Base-by-base conservation (phyloP, 352 stramenopile genomes). In the Thalassiosira oceanica region DNA sequence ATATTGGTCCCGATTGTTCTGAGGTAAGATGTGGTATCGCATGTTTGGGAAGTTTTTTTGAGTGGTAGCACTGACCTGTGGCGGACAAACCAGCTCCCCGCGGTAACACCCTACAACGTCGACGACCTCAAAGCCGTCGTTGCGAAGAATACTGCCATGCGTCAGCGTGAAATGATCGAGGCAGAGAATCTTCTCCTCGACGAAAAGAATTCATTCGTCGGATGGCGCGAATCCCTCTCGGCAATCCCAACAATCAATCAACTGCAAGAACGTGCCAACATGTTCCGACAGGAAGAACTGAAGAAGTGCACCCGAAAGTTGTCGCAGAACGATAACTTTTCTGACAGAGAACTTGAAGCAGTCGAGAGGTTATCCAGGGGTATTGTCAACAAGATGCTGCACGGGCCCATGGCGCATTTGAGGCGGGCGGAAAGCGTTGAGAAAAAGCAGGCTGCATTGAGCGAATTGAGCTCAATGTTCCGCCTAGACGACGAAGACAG, bases 331-430 rank as follows among this genome's bases (percentile, higher is more conserved):
- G 78, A 82, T 26, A 90, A 90, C 48, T 81, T 95, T 10, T 87
- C 63, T 16, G 82, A 92, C 18, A 91, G 83, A 52, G 89, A 95
- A 70, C 62, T 93, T 24, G 87, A 95, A 66, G 88, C 90, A 13
- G 90, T 95, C 0, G 87, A 95, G 68, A 70, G 87, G 53, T 62
- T 95, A 36, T 91, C 78, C 2, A 81, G 89, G 46, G 88, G 89
- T 49, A 96, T 96, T 77, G 91, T 96, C 18, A 94, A 93, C 68
- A 96, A 96, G 74, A 82, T 96, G 42, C 63, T 96, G 13, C 90
- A 96, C 75, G 91, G 91, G 2, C 91, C 91, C 11, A 94, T 96
- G 90, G 73, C 81, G 31, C 84, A 92, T 49, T 80, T 96, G 58
- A 78, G 91, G 43, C 82, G 83, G 44, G 85, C 87, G 7, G 84